Percentiles rank a stretch among this genome's conserved stretches.
These are phyloP conservation scores for Fusarium udum DNA, from an alignment of 2,329 filamentous ascomycete species.

Conservation along the genomic window DNA sequence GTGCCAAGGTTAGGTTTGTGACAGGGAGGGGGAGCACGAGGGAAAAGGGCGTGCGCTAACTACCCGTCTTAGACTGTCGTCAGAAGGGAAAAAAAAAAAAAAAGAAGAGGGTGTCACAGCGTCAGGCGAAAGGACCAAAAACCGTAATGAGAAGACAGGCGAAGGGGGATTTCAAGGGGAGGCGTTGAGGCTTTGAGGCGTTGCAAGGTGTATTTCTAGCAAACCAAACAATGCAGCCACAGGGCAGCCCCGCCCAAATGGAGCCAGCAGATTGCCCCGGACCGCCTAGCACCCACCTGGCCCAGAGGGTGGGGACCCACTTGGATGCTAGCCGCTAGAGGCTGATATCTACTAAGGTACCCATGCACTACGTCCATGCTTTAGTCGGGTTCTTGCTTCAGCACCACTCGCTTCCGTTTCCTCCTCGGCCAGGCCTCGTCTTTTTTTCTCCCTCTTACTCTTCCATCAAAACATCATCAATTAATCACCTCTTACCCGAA, in stretches of 20 bases:
- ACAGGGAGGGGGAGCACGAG: not conserved
- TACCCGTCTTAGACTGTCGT: slow-evolving; percentile 1
- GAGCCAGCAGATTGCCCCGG: slow-evolving; percentile 3
- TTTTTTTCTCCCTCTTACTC: slow-evolving; percentile 44
- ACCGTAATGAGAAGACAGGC: not conserved
- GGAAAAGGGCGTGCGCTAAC: slow-evolving; percentile 15
- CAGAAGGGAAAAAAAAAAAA: too few species aligned
- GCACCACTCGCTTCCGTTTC: slow-evolving; percentile 30
- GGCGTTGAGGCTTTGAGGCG: not conserved
- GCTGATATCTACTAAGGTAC: slow-evolving; percentile 11
- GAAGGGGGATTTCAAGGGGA: not conserved
- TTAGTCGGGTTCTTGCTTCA: slow-evolving; percentile 21
- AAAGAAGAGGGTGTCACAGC: slow-evolving; percentile 7
- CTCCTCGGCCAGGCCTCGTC: slow-evolving; percentile 40
- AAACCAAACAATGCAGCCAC: not conserved
- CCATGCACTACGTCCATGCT: slow-evolving; percentile 20
- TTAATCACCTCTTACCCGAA: slow-evolving; percentile 25
- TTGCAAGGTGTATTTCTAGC: not conserved
- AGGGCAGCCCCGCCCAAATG: not conserved
- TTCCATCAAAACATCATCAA: slow-evolving; percentile 43
- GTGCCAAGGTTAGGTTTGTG: slow-evolving; percentile 7
- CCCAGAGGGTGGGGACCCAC: not conserved
- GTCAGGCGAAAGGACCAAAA: slow-evolving; percentile 4
- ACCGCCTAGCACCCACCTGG: not conserved
- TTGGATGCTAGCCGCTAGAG: not conserved